phyloP scores from a whole-genome alignment of 257 asterid genomes.

The Solanum chmielewskii region DNA sequence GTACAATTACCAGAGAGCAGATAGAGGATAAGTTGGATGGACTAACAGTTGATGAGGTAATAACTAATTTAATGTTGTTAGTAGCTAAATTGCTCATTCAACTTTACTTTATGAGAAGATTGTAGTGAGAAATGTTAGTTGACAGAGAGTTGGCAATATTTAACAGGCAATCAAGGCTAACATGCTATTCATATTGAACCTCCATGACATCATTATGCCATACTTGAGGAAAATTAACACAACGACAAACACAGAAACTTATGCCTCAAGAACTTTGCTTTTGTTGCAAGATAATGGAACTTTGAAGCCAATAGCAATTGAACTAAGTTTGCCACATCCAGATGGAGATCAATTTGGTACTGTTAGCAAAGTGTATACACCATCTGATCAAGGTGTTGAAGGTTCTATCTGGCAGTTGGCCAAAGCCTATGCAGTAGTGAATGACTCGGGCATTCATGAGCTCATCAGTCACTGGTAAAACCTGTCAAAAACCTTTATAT shows the following conservation, averaged over 20 bases:
- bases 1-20: slow-evolving; percentile 37
- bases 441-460: slow-evolving; percentile 73
- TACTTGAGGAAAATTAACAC: slow-evolving; percentile 48
- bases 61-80: not conserved
- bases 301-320: not conserved
- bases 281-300: slow-evolving; percentile 17
- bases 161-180: slow-evolving; percentile 37
- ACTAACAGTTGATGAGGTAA: slow-evolving; percentile 41
- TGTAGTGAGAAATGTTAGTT: not conserved
- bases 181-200: slow-evolving; percentile 22
- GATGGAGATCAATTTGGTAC: slow-evolving; percentile 3
- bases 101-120: not conserved
- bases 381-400: slow-evolving; percentile 46
- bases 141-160: not conserved
- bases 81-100: not conserved
- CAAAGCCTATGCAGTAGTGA: slow-evolving; percentile 61
- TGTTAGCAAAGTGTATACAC: slow-evolving; percentile 42
- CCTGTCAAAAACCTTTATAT: not conserved
- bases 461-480: slow-evolving; percentile 69
- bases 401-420: slow-evolving; percentile 70
- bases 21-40: slow-evolving; percentile 41
- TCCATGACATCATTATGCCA: slow-evolving; percentile 36
- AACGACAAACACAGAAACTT: slow-evolving; percentile 29
- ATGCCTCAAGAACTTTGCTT: slow-evolving; percentile 64
- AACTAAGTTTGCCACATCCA: not conserved